A percentile compares a stretch with the other conserved stretches of the same genome.
Evolutionary conservation across 441 rosid species (phyloP).

Genomic region (Populus tomentosa): DNA sequence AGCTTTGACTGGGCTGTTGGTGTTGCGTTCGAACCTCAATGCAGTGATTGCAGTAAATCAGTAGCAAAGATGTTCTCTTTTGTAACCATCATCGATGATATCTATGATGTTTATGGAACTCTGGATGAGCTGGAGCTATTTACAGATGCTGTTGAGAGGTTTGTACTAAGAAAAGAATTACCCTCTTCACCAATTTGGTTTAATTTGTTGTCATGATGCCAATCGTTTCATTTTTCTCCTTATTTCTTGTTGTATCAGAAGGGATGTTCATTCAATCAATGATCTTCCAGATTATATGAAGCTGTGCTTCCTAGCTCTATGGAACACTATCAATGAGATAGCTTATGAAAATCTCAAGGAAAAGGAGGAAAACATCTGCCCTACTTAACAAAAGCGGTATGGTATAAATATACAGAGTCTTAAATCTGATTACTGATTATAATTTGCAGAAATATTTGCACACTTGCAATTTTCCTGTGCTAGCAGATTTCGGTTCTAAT

Average conservation of each 20-base stretch:
- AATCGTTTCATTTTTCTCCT: not conserved
- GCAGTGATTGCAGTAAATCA: conserved; percentile 16
- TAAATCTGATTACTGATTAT: no score
- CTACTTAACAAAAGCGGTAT: conserved; percentile 28
- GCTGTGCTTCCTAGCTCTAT: conserved; percentile 32
- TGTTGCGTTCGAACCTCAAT: conserved; percentile 24
- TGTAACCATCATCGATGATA: conserved; percentile 28
- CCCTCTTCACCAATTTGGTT: not conserved
- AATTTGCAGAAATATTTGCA: not conserved
- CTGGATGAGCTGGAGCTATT: conserved; percentile 34
- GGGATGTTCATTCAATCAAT: conserved; percentile 32
- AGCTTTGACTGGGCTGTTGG: conserved; percentile 33
- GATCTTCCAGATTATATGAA: conserved; percentile 42
- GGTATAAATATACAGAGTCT: not conserved
- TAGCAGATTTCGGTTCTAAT: not conserved
- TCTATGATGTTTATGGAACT: conserved; percentile 11
- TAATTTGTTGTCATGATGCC: not conserved
- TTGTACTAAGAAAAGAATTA: not conserved
- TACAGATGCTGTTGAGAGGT: conserved; percentile 32
- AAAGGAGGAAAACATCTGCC: conserved; percentile 17
- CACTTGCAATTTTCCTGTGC: not conserved
- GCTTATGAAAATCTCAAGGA: conserved; percentile 34
- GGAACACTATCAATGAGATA: conserved; percentile 39
- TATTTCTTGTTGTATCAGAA: conserved; percentile 18
- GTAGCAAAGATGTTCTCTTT: conserved; percentile 21